Evolutionary conservation across 805 yeast species (phyloP).

Genomic region (Kodamaea kaohsiungensis): DNA sequence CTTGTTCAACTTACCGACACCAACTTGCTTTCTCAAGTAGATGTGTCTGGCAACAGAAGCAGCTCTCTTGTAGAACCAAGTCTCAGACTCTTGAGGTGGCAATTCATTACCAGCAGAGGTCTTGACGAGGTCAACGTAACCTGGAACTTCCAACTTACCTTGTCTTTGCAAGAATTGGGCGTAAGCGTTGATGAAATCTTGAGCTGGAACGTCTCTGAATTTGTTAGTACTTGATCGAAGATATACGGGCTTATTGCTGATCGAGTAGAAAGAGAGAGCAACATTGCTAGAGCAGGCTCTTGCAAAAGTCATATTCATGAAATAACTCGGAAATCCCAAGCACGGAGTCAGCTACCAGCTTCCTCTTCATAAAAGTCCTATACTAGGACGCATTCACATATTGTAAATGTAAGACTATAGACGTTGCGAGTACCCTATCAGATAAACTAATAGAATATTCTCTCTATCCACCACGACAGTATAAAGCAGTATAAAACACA

Average conservation of each 20-base stretch:
- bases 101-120: conserved; percentile 98
- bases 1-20: conserved; percentile 99
- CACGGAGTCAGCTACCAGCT: not conserved
- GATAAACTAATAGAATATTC: conserved; percentile 8
- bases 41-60: conserved; percentile 99
- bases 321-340: not conserved
- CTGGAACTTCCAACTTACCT: conserved; percentile 99
- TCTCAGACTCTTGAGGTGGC: conserved; percentile 99
- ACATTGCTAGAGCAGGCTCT: not conserved
- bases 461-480: conserved; percentile 30
- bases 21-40: conserved; percentile 98
- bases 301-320: not conserved
- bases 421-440: conserved; percentile 10
- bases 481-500: conserved; percentile 38
- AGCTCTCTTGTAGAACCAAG: conserved; percentile 99
- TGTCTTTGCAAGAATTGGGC: conserved; percentile 99
- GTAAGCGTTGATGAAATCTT: conserved; percentile 98
- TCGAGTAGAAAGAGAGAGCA: conserved; percentile 8
- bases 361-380: not conserved
- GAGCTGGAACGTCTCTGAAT: conserved; percentile 99
- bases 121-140: conserved; percentile 99
- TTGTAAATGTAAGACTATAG: conserved; percentile 8
- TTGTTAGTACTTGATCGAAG: conserved; percentile 31
- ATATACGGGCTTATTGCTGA: conserved; percentile 2
- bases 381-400: not conserved